Evolutionary conservation across 2,329 filamentous ascomycete genomes (phyloP), one percentile per base, ranked within the genome.

Genomic region (Amauroascus niger): DNA sequence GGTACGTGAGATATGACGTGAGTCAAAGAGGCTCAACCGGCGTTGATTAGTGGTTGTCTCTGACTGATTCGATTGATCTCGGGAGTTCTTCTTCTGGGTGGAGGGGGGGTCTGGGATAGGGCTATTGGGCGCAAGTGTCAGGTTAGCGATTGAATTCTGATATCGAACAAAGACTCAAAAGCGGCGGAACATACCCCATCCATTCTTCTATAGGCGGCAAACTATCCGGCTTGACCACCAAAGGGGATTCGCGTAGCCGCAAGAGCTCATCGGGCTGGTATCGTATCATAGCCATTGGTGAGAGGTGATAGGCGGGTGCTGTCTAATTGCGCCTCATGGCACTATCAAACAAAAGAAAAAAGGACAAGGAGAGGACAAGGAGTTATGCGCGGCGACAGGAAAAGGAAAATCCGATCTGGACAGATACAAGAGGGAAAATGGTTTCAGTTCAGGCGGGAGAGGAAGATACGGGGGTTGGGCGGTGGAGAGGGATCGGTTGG

Each of bases 181-280:
- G 52, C 59, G 54, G 26, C 8, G 26, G 58, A 46, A 71, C 80
- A 67, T 76, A 95, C 86, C 91, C 89, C 88, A 96, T 95, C 90
- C 90, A 97, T 76, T 95, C 88, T 73, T 95, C 88, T 59, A 85
- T 80, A 24, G 88, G 86, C 60, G 89, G 90, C 44, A 96, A 78
- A 59, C 78, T 80, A 59, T 84, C 75, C 45, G 91, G 91, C 71
- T 87, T 94, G 62, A 79, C 75, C 65, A 89, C 89, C 69, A 95
- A 76, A 60, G 89, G 89, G 59, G 91, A 96, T 56, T 85, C 77
- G 71, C 84, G 81, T 64, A 97, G 76, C 68, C 79, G 77, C 63
- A 88, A 75, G 62, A 97, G 77, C 71, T 86, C 79, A 59, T 90
- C 87, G 70, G 80, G 77, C 58, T 86, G 79, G 70, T 96, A 96